Base-by-base conservation (phyloP, 176 grass and related monocot species). In the Bonia amplexicaulis region DNA sequence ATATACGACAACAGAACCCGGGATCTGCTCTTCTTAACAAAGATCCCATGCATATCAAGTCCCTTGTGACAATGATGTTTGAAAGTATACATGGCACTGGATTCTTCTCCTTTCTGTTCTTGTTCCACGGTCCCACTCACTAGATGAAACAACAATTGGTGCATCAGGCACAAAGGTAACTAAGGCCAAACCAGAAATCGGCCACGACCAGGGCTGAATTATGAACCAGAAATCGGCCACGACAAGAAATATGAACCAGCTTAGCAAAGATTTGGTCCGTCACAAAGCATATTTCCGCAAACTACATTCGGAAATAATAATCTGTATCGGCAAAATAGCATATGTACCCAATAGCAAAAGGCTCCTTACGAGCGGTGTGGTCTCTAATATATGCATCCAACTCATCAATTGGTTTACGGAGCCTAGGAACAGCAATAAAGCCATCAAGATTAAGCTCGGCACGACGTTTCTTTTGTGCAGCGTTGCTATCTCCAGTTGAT, bases 1-100 rank as follows among this genome's bases (percentile, higher is more conserved):
- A 84, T 47, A 71, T 92, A 95, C 0, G 84, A 98, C 45, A 95
- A 70, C 15, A 91, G 60, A 69, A 89, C 78, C 11, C 78, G 68
- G 6, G 73, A 8, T 87, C 73, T 84, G 88, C 89, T 89, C 82
- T 76, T 96, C 90, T 89, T 96, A 25, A 92, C 66, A 67, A 85
- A 89, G 42, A 99, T 81, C 45, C 94, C 90, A 22, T 99, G 91
- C 48, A 89, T 58, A 33, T 99, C 87, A 69, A 92, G 68, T 73
- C 71, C 77, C 61, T 62, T 91, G 61, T 60, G 55, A 25, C 39
- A 70, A 66, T 48, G 80, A 86, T 86, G 88, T 44, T 58, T 77
- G 57, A 90, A 92, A 42, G 74, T 92, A 53, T 90, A 90, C 2
- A 79, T 11, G 17, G 42, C 80, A 83, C 35, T 44, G 25, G 69